Base-by-base conservation (phyloP, 2,329 filamentous ascomycete species). In the Elsinoe batatas region DNA sequence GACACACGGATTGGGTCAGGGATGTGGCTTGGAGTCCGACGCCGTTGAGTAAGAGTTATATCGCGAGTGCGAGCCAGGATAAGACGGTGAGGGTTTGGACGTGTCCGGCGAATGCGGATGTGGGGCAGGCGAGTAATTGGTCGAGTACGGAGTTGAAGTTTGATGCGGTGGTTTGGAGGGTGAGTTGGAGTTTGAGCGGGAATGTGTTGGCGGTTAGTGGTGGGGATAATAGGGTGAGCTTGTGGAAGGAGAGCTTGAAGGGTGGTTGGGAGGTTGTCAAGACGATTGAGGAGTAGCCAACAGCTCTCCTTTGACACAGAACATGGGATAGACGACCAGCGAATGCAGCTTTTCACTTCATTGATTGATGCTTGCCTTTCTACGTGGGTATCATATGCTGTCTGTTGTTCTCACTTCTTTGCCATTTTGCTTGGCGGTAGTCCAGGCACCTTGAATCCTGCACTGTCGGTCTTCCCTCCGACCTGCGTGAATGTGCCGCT, bases 31-130 rank as follows among this genome's bases (percentile, higher is more conserved):
- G 93, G 93, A 91, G 87, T 50, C 93, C 93, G 10, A 96, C 90
- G 20, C 88, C 97, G 56, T 79, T 98, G 58, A 88, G 91, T 65
- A 96, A 95, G 79, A 89, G 85, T 57, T 98, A 98, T 75, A 96
- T 98, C 68, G 93, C 93, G 30, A 91, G 87, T 49, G 93, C 91
- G 10, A 91, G 87, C 54, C 91, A 97, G 75, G 93, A 98, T 72
- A 94, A 95, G 79, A 96, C 90, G 7, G 91, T 97, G 60, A 84
- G 90, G 63, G 96, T 98, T 73, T 98, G 93, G 93, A 97, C 91
- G 8, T 71, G 72, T 37, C 63, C 74, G 4, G 65, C 67, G 3
- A 64, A 64, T n/a, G 62, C 61, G 18, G 65, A 70, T 26, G 59
- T 82, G 15, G 58, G 58, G 5, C 65, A 70, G 57, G 57, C 81